phyloP scores from a whole-genome alignment of 2,329 filamentous ascomycete genomes.

The Beauveria rudraprayagi region DNA sequence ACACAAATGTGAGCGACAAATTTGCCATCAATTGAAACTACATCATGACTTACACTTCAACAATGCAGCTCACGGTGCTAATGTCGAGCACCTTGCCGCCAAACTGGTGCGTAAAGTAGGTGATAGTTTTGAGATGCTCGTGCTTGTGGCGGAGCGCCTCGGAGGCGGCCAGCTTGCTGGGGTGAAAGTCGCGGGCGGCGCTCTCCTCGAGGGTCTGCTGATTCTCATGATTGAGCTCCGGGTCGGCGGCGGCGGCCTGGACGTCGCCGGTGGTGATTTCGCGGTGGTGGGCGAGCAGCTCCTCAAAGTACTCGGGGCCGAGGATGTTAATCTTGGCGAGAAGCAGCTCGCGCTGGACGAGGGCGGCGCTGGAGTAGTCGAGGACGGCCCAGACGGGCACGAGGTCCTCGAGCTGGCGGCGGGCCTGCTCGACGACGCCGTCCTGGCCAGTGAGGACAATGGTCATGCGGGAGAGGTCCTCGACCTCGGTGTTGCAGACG shows the following conservation, averaged over 20 bases:
- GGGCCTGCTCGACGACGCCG: slow-evolving; percentile 93
- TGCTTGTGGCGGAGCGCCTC: slow-evolving; percentile 94
- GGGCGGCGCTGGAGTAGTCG: slow-evolving; percentile 85
- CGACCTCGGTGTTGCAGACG: slow-evolving; percentile 95
- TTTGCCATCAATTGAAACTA: slow-evolving; percentile 7
- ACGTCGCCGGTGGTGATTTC: slow-evolving; percentile 59
- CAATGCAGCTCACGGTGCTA: slow-evolving; percentile 96
- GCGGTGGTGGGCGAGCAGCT: slow-evolving; percentile 88
- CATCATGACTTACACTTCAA: slow-evolving; percentile 70
- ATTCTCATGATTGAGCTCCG: slow-evolving; percentile 25
- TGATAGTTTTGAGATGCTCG: slow-evolving; percentile 93
- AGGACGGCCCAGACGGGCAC: slow-evolving; percentile 98
- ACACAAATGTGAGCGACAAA: slow-evolving; percentile 13
- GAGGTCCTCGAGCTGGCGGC: slow-evolving; percentile 89
- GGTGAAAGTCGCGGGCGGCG: slow-evolving; percentile 68
- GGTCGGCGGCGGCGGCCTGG: slow-evolving; percentile 36
- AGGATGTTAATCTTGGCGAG: slow-evolving; percentile 95
- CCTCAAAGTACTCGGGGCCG: slow-evolving; percentile 96
- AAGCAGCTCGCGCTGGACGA: slow-evolving; percentile 92
- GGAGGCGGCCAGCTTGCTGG: slow-evolving; percentile 73
- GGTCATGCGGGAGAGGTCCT: slow-evolving; percentile 96
- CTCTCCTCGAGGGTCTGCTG: slow-evolving; percentile 36
- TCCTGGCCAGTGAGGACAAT: slow-evolving; percentile 96
- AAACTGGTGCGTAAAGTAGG: slow-evolving; percentile 94
- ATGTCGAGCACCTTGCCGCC: slow-evolving; percentile 97